A percentile compares a stretch with the other conserved stretches of the same genome.
These are phyloP conservation scores for Alternaria burnsii DNA, from an alignment of 2,329 filamentous ascomycete species.

Conservation along the genomic window DNA sequence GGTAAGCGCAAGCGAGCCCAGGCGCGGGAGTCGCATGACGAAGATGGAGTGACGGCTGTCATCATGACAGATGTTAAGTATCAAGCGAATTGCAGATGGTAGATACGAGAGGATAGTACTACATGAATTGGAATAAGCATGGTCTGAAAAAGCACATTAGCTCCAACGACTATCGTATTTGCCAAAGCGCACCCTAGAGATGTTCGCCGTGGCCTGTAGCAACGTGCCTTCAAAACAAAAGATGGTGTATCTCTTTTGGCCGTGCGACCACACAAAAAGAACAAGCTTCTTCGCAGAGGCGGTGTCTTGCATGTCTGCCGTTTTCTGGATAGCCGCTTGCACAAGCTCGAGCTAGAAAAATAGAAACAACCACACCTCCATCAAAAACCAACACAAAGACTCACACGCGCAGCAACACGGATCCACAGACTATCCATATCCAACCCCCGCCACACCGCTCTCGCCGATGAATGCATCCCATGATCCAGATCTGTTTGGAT, in stretches of 20 bases:
- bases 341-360: constrained; percentile 7
- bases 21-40: constrained; percentile 10
- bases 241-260: not conserved
- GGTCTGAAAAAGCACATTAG: not conserved
- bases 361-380: constrained; percentile 11
- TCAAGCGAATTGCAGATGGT: not conserved
- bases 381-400: constrained; percentile 15
- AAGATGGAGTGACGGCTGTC: constrained; percentile 15
- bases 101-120: not conserved
- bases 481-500: constrained; percentile 15
- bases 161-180: not conserved
- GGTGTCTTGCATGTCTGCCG: not conserved
- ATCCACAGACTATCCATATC: not conserved
- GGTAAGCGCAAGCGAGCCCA: constrained; percentile 5
- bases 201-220: not conserved
- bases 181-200: not conserved
- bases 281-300: not conserved
- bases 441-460: constrained; percentile 5
- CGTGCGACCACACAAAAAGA: not conserved
- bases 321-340: constrained; percentile 2
- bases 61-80: constrained; percentile 20
- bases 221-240: not conserved
- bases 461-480: constrained; percentile 6
- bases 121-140: constrained; percentile 1
- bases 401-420: constrained; percentile 1